Percentiles rank a stretch among this genome's conserved stretches.
Conservation (phyloP, 768 basidiomycete genomes). For the Tulasnella sp. region DNA sequence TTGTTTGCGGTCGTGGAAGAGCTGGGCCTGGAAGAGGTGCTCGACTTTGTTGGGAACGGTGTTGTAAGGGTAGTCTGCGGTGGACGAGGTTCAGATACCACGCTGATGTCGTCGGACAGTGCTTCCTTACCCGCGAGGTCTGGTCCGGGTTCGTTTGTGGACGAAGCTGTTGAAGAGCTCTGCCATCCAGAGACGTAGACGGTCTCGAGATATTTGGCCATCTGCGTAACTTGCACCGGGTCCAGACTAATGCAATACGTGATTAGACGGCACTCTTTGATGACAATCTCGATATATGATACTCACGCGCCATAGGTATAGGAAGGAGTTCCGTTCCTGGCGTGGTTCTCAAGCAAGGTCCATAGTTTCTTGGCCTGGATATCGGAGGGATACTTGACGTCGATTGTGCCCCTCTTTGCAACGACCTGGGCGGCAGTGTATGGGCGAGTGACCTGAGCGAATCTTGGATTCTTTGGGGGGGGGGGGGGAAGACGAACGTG, state of each 20-base stretch:
- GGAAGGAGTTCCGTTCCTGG: slow-evolving; percentile 67
- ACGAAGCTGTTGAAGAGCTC: slow-evolving; percentile 69
- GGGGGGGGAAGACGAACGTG: neutral
- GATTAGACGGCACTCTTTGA: neutral
- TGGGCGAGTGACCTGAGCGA: slow-evolving; percentile 73
- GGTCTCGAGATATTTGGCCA: slow-evolving; percentile 95
- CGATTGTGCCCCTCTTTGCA: slow-evolving; percentile 82
- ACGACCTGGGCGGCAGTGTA: slow-evolving; percentile 93
- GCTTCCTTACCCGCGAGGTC: slow-evolving; percentile 77
- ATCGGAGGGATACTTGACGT: slow-evolving; percentile 80
- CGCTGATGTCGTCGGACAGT: neutral
- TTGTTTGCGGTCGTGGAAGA: slow-evolving; percentile 99
- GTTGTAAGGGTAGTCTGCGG: slow-evolving; percentile 88
- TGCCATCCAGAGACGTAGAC: slow-evolving; percentile 91
- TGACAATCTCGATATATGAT: neutral
- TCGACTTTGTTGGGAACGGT: slow-evolving; percentile 99
- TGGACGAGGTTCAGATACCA: neutral
- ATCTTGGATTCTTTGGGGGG: slow-evolving; percentile 68
- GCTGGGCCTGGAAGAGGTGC: slow-evolving; percentile 94
- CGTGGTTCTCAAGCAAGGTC: slow-evolving; percentile 64
- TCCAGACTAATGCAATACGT: slow-evolving; percentile 59
- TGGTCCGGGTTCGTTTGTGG: slow-evolving; percentile 92
- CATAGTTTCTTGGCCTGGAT: slow-evolving; percentile 82
- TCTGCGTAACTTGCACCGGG: slow-evolving; percentile 95
- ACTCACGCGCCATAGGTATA: slow-evolving; percentile 99